Conservation (phyloP, 2,329 filamentous ascomycete species). For the Penicillium sp. region DNA sequence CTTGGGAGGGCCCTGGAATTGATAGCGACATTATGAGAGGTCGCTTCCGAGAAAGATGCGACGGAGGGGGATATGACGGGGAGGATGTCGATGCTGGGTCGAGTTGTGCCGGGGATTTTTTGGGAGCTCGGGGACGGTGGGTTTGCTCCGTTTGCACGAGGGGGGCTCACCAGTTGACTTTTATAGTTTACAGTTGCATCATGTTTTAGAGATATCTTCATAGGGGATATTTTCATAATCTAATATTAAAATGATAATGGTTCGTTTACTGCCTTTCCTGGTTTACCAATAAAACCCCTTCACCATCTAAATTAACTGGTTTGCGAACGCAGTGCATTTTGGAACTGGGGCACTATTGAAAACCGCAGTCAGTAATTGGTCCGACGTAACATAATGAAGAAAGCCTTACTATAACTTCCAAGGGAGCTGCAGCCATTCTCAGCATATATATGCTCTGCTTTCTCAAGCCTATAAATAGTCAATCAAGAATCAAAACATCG, state of each 20-base stretch:
- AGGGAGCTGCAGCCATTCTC: constrained; percentile 40
- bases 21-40: constrained; percentile 74
- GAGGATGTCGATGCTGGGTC: constrained; percentile 19
- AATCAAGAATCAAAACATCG: constrained; percentile 4
- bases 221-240: not conserved
- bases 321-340: constrained; percentile 14
- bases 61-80: constrained; percentile 19
- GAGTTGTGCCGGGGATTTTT: constrained; percentile 39
- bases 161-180: constrained; percentile 29
- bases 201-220: not conserved
- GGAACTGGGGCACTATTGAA: constrained; percentile 19
- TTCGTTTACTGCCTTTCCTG: not conserved
- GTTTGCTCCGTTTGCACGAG: constrained; percentile 42
- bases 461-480: constrained; percentile 32
- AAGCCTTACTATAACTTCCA: constrained; percentile 30
- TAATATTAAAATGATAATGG: not conserved
- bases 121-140: constrained; percentile 32
- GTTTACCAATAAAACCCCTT: not conserved
- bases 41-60: constrained; percentile 24
- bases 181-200: not conserved
- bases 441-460: constrained; percentile 40
- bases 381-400: not conserved
- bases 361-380: constrained; percentile 1
- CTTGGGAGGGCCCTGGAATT: constrained; percentile 90
- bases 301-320: constrained; percentile 5